A percentile compares a stretch with the other conserved stretches of the same genome.
Evolutionary conservation across 495 filamentous ascomycete species (phyloP).

Genomic region (Aspergillus cavernicola): DNA sequence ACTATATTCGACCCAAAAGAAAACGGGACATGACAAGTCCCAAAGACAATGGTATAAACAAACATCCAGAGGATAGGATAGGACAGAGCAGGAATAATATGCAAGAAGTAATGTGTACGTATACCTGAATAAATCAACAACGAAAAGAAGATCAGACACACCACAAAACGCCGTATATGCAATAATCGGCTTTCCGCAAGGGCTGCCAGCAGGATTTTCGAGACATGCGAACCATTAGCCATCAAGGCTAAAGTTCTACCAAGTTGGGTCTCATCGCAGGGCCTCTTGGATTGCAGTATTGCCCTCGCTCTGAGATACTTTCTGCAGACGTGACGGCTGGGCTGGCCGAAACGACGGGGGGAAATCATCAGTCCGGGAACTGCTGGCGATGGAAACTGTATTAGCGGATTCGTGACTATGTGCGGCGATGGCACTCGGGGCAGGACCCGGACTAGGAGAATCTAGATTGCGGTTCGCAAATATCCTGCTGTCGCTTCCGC

Average conservation of each 20-base stretch:
- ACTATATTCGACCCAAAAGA: slow-evolving; percentile 6
- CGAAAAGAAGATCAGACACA: slow-evolving; percentile 9
- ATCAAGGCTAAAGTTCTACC: no score
- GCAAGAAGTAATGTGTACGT: slow-evolving; percentile 7
- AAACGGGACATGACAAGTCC: slow-evolving; percentile 5
- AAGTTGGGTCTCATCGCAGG: slow-evolving; percentile 15
- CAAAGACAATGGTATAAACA: slow-evolving; percentile 11
- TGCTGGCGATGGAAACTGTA: slow-evolving; percentile 27
- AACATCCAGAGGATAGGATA: background rate
- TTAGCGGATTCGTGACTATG: slow-evolving; percentile 18
- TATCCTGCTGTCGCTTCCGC: slow-evolving; percentile 19
- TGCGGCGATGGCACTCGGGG: slow-evolving; percentile 7
- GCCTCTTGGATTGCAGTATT: slow-evolving; percentile 32
- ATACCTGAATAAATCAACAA: background rate
- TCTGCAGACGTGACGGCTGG: slow-evolving; percentile 24
- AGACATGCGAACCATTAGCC: no score
- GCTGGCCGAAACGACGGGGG: slow-evolving; percentile 10
- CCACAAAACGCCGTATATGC: slow-evolving; percentile 28
- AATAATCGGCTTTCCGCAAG: slow-evolving; percentile 9
- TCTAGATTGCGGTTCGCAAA: slow-evolving; percentile 19
- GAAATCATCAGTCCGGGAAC: slow-evolving; percentile 29
- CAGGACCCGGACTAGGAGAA: slow-evolving; percentile 14
- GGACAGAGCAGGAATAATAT: background rate
- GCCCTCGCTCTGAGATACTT: slow-evolving; percentile 10
- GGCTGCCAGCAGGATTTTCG: background rate